Conservation (phyloP, 2,329 filamentous ascomycete genomes). For the Colletotrichum lupini region DNA sequence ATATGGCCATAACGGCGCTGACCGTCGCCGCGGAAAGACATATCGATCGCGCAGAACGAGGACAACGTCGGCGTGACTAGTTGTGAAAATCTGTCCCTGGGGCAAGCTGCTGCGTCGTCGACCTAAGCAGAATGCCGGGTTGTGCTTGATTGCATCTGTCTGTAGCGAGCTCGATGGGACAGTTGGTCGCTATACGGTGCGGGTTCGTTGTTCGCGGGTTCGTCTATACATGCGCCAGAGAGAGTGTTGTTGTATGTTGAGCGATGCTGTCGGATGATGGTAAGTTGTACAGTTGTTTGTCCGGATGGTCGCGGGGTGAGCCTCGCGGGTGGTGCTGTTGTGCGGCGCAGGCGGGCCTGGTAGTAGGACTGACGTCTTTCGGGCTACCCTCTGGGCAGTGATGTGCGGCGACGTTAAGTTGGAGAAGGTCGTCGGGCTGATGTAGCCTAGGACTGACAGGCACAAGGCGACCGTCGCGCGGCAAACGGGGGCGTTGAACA, state of each 20-base stretch:
- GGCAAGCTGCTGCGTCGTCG: slow-evolving; percentile 26
- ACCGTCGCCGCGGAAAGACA: slow-evolving; percentile 74
- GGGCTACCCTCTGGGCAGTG: slow-evolving; percentile 17
- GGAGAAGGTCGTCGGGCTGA: slow-evolving; percentile 24
- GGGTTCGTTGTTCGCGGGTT: neutral
- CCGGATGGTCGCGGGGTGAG: slow-evolving; percentile 27
- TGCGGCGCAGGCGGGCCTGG: slow-evolving; percentile 25
- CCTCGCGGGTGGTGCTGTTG: slow-evolving; percentile 16
- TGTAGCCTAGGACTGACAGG: slow-evolving; percentile 2
- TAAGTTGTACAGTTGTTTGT: slow-evolving; percentile 19
- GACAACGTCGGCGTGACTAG: neutral
- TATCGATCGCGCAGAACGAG: slow-evolving; percentile 43
- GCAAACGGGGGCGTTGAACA: neutral
- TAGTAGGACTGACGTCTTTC: slow-evolving; percentile 29
- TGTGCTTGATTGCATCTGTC: slow-evolving; percentile 25
- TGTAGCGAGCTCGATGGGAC: slow-evolving; percentile 18
- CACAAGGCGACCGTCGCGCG: slow-evolving; percentile 16
- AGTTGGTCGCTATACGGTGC: slow-evolving; percentile 9
- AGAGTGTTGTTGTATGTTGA: neutral
- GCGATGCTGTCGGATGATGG: slow-evolving; percentile 3
- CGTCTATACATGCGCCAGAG: slow-evolving; percentile 10
- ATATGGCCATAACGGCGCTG: slow-evolving; percentile 74
- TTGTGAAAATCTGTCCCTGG: slow-evolving; percentile 12
- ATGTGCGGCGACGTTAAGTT: slow-evolving; percentile 18
- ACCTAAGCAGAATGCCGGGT: slow-evolving; percentile 5